Base-by-base conservation (phyloP, 2,329 filamentous ascomycete genomes). In the Trichoderma koningii region DNA sequence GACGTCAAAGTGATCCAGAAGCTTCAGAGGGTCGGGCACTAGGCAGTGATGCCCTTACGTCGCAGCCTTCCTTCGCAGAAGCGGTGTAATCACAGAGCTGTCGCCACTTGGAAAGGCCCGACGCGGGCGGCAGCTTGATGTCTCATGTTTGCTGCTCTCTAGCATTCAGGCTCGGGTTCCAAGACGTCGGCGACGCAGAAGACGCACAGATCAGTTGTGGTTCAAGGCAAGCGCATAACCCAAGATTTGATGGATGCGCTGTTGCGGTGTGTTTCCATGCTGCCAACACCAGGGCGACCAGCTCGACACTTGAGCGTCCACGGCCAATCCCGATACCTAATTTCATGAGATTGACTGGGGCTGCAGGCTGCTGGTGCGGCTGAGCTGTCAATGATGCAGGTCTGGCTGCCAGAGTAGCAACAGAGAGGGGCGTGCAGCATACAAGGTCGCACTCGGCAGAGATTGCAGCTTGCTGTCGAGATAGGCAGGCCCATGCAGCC, bases 291-390 rank as follows among this genome's bases (percentile, higher is more conserved):
- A 44, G 7, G 50, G 21, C 47, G 23, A 55, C 38, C 59, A 38
- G 59, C 59, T 19, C 21, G 50, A 55, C 48, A 63, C 34, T 38
- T 14, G 34, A 28, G 26, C 30, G 21, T 30, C 12, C 10, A 38
- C 41, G 30, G 48, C 59, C 59, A 21, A 48, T 42, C 59, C 44
- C 38, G 26, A 44, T 15, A n/a, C 44, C 48, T 47, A 55, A 63
- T 63, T 63, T 55, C 34, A 53, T 63, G 59, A 63, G 59, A 63
- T 63, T 63, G 59, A 55, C 47, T 63, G 59, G 50, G 48, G 48
- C 59, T 62, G 59, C 59, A 23, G n/a, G 59, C 38, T 62, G 48
- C 59, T 34, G 48, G 59, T 53, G 38, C 59, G 59, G 59, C 59
- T 63, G 59, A 63, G 26, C 59, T 63, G 59, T 53, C 59, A 53